Evolutionary conservation across 768 basidiomycete genomes (phyloP), one percentile per base, ranked within the genome.

Genomic region (Hericium coralloides): DNA sequence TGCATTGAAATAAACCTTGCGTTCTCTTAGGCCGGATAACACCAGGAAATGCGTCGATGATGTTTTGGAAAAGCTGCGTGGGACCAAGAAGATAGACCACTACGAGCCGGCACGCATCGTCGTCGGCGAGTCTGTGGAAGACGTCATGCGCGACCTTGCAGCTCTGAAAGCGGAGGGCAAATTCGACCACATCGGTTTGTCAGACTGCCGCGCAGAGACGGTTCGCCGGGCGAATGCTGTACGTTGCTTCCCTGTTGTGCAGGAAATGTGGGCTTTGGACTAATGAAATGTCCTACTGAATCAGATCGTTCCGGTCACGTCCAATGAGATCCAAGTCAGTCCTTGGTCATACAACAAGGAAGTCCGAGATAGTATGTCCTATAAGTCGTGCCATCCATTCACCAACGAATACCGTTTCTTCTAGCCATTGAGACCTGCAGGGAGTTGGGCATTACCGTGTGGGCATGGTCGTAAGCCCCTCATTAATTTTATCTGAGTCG

Each of bases 321-420:
- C 79, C 12, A 81, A 83, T 9, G 85, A 89, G 67, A 84, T 87
- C 48, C 87, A 89, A 65, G 71, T 84, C 45, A 84, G 81, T 61
- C 76, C 82, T 2, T 85, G 82, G 76, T 74, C 77, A 2, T 82
- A 82, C 57, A 83, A 82, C 53, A 70, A 74, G n/a, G 75, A 81
- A 53, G 75, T 80, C 25, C 75, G 74, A 60, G 71, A 75, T 20
- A 75, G 76, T 75, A 53, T 18, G 65, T 52, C 18, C 25, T 18
- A 12, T 26, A 7, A 36, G 20, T 8, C 7, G 8, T n/a, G n/a
- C 0, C 20, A 14, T 8, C 17, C 37, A 31, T 6, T 36, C 23
- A 17, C 23, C 22, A 0, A 52, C 38, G 25, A 12, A 36, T 20
- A 9, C 17, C 20, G 3, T 14, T 5, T 43, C 26, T n/a, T 7